These are phyloP conservation scores for Candida boleticola DNA, from an alignment of 805 yeast genomes.

Conservation along the genomic window DNA sequence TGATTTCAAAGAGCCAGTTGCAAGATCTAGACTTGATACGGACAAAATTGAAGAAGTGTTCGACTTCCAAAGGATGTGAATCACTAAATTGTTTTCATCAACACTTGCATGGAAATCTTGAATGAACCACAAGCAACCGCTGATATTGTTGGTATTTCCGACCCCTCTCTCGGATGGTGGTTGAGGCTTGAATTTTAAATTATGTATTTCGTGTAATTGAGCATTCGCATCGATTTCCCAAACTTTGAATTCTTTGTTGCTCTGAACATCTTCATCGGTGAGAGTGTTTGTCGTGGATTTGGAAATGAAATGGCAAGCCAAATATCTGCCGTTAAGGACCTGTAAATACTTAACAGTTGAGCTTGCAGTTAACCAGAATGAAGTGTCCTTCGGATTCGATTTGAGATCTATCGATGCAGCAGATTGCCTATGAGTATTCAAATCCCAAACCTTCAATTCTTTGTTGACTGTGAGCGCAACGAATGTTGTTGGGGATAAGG, in stretches of 20 bases:
- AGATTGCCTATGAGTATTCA: slow-evolving; percentile 31
- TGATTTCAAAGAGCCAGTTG: slow-evolving; percentile 13
- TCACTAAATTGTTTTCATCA: slow-evolving; percentile 11
- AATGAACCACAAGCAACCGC: slow-evolving; percentile 40
- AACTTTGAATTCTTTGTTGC: slow-evolving; percentile 20
- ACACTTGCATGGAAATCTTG: slow-evolving; percentile 31
- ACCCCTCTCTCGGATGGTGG: slow-evolving; percentile 6
- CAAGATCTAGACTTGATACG: slow-evolving; percentile 13
- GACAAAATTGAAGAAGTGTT: slow-evolving; percentile 52
- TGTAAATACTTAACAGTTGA: slow-evolving; percentile 29
- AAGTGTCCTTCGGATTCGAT: slow-evolving; percentile 5
- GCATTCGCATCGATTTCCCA: slow-evolving; percentile 17
- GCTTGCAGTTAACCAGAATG: slow-evolving; percentile 26
- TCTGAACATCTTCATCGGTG: slow-evolving; percentile 7
- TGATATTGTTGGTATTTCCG: neutral
- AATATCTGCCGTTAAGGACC: slow-evolving; percentile 11
- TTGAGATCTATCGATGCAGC: slow-evolving; percentile 14
- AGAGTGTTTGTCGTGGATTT: slow-evolving; percentile 10
- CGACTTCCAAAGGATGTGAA: slow-evolving; percentile 59
- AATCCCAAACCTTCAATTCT: slow-evolving; percentile 59
- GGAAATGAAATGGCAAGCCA: slow-evolving; percentile 14
- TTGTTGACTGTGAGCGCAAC: slow-evolving; percentile 56
- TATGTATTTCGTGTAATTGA: slow-evolving; percentile 10
- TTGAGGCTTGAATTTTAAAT: slow-evolving; percentile 19
- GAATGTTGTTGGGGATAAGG: slow-evolving; percentile 33